Conservation (phyloP, 148 eudicot species). For the Amaranthus palmeri region DNA sequence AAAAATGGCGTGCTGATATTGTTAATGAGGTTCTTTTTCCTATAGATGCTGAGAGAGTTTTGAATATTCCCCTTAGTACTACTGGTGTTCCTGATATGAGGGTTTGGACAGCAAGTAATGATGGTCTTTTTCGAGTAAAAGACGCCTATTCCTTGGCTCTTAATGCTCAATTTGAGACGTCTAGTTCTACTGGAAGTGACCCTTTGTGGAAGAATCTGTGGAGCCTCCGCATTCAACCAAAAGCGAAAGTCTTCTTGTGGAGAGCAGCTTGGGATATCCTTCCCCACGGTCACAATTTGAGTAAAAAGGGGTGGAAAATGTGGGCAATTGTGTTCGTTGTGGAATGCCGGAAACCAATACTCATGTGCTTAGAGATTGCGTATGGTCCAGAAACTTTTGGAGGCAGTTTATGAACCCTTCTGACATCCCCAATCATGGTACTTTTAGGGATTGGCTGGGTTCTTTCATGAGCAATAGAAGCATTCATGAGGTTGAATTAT, state of each 20-base stretch:
- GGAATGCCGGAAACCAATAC: neutral
- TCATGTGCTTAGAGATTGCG: neutral
- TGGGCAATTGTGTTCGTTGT: neutral
- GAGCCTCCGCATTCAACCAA: neutral
- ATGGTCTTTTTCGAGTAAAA: neutral
- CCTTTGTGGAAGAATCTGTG: neutral
- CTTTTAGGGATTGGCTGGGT: neutral
- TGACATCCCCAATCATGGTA: too few species aligned
- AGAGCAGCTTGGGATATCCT: neutral
- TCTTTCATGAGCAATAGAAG: neutral
- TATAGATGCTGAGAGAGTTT: neutral
- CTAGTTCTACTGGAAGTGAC: neutral
- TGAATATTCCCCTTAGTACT: neutral
- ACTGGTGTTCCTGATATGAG: neutral
- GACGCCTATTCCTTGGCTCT: too few species aligned
- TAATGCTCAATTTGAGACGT: too few species aligned
- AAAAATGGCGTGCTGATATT: neutral
- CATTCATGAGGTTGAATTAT: too few species aligned
- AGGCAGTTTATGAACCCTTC: too few species aligned
- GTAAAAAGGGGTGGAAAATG: neutral
- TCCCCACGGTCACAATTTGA: too few species aligned
- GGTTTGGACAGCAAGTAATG: neutral
- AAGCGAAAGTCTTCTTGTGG: neutral
- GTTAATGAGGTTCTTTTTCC: neutral
- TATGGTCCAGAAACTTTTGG: neutral